phyloP scores from a whole-genome alignment of 1,139 yeast genomes.

The Sugiyamaella neomexicana region DNA sequence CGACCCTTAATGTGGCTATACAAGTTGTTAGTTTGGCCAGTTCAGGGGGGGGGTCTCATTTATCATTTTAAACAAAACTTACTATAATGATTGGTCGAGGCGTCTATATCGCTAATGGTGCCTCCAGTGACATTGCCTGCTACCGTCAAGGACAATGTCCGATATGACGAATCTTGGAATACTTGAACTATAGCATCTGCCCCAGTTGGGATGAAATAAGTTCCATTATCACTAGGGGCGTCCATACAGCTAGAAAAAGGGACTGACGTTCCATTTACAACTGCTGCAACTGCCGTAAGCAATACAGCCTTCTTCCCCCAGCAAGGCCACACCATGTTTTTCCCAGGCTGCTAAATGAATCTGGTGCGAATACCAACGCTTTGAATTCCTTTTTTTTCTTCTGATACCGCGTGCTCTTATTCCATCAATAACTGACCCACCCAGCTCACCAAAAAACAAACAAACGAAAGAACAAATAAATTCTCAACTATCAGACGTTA shows the following conservation, averaged over 20 bases:
- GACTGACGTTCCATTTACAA: slow-evolving; percentile 11
- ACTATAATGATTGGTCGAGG: slow-evolving; percentile 30
- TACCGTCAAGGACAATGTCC: slow-evolving; percentile 25
- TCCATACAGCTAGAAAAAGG: slow-evolving; percentile 24
- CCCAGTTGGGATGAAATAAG: slow-evolving; percentile 14
- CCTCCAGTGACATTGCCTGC: slow-evolving; percentile 33
- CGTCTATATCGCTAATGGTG: slow-evolving; percentile 31
- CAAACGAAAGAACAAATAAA: too few relatives aligned
- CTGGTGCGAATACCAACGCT: too few relatives aligned
- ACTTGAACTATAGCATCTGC: slow-evolving; percentile 7
- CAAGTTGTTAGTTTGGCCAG: slow-evolving; percentile 4
- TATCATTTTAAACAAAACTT: not conserved
- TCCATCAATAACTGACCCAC: too few relatives aligned
- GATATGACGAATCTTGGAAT: slow-evolving; percentile 14
- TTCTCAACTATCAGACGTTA: too few relatives aligned
- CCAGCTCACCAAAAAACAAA: too few relatives aligned
- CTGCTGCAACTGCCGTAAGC: not conserved
- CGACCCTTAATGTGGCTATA: slow-evolving; percentile 32
- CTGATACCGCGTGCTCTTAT: too few relatives aligned
- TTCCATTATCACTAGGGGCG: slow-evolving; percentile 12
- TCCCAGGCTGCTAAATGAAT: not conserved
- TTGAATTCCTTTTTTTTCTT: too few relatives aligned
- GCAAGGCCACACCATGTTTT: slow-evolving; percentile 2
- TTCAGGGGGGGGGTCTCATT: too few relatives aligned
- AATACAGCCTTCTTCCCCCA: not conserved